Evolutionary conservation across 1,284 basidiomycete species (phyloP).

Genomic region (Sporisorium iseilematis-ciliati): DNA sequence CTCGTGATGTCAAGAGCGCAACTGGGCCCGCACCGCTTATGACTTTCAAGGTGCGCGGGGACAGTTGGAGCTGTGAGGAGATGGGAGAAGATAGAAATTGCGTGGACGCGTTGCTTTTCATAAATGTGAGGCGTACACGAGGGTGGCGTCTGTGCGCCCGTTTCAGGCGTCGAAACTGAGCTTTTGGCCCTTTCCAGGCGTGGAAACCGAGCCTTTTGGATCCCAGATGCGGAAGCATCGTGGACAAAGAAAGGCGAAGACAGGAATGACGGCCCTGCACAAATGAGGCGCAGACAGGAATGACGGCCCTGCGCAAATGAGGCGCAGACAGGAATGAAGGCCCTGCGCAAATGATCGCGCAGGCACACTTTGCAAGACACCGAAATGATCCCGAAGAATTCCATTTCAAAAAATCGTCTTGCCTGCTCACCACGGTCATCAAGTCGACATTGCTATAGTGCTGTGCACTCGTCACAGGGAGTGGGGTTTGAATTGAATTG

Average conservation of each 20-base stretch:
- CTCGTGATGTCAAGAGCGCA: no score
- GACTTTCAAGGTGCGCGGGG: no score
- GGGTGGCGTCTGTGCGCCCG: constrained; percentile 16
- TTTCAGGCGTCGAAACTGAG: not conserved
- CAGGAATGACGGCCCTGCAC: no score
- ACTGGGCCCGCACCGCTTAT: no score
- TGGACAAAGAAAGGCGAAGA: not conserved
- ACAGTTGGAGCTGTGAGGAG: not conserved
- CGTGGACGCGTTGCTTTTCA: not conserved
- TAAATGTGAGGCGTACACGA: constrained; percentile 5
- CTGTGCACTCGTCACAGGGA: not conserved
- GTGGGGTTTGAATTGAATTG: not conserved
- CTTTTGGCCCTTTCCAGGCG: no score
- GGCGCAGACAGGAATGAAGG: no score
- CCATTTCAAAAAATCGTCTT: not conserved
- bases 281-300: no score
- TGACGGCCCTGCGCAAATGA: no score
- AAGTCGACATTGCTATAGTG: not conserved
- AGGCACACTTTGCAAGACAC: not conserved
- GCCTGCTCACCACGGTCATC: not conserved
- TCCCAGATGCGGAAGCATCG: not conserved
- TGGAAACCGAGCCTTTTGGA: no score
- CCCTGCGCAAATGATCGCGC: not conserved
- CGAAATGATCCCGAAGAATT: not conserved
- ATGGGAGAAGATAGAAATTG: not conserved